A percentile compares a stretch with the other conserved stretches of the same genome.
These are phyloP conservation scores for Luffa acutangula DNA, from an alignment of 306 rosid species.

Conservation along the genomic window DNA sequence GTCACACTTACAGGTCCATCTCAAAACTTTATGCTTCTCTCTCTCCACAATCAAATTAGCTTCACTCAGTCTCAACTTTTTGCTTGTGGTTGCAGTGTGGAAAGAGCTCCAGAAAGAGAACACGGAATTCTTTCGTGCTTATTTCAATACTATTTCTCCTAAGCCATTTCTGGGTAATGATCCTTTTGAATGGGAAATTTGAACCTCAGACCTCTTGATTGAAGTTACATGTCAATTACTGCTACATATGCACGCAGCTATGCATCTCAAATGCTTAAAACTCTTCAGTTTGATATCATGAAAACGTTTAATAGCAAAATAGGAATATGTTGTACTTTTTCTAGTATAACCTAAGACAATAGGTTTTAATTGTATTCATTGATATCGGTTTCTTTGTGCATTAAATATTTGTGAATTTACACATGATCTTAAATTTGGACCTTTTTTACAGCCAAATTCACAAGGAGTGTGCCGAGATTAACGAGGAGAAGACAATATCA, in stretches of 20 bases:
- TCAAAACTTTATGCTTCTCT: no score
- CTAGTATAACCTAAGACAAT: neutral
- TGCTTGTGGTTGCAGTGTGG: constrained; percentile 50
- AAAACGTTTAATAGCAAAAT: no score
- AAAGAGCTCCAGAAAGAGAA: constrained; percentile 89
- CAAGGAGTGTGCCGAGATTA: neutral
- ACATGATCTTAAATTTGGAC: neutral
- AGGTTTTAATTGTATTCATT: neutral
- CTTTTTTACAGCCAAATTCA: neutral
- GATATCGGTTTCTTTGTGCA: neutral
- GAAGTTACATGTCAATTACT: no score
- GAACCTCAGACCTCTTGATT: no score
- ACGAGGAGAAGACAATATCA: neutral
- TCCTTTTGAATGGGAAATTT: no score
- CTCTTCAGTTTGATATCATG: neutral
- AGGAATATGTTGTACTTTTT: no score
- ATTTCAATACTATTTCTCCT: constrained; percentile 39
- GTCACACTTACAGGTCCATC: constrained; percentile 63
- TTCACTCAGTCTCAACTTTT: neutral
- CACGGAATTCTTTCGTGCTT: constrained; percentile 62
- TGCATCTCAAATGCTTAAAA: no score
- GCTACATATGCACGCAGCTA: no score
- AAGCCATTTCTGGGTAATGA: constrained; percentile 42
- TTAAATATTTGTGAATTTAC: neutral
- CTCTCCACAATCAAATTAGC: neutral